phyloP scores from a whole-genome alignment of 352 stramenopile species.

The Phytophthora cajani region DNA sequence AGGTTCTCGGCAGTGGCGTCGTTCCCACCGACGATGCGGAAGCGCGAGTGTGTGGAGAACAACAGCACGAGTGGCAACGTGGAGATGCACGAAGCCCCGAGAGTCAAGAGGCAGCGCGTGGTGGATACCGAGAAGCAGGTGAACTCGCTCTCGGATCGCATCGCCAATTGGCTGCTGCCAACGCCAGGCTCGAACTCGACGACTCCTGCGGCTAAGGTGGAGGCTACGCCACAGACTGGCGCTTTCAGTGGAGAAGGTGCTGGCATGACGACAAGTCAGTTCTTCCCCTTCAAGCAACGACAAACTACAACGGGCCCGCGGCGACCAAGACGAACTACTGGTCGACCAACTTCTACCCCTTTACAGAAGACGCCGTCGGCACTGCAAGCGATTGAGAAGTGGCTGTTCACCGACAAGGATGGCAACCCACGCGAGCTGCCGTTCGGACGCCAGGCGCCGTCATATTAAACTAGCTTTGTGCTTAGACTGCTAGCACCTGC shows the following conservation, averaged over 20 bases:
- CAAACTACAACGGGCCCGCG: constrained; percentile 19
- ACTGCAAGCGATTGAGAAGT: constrained; percentile 58
- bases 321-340: constrained; percentile 24
- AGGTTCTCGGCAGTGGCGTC: constrained; percentile 54
- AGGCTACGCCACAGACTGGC: constrained; percentile 4
- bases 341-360: constrained; percentile 12
- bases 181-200: constrained; percentile 13
- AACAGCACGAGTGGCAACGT: constrained; percentile 22
- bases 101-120: constrained; percentile 55
- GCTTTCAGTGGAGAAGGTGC: constrained; percentile 17
- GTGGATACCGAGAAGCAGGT: constrained; percentile 39
- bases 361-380: constrained; percentile 39
- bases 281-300: constrained; percentile 50
- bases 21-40: constrained; percentile 40
- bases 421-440: constrained; percentile 39
- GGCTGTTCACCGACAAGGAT: constrained; percentile 60
- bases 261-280: constrained; percentile 24
- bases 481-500: background rate
- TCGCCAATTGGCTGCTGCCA: constrained; percentile 70
- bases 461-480: constrained; percentile 36
- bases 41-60: constrained; percentile 45
- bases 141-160: constrained; percentile 54
- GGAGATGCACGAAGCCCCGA: constrained; percentile 32
- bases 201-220: constrained; percentile 14
- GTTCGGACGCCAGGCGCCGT: constrained; percentile 39